Conservation (phyloP, 2,329 filamentous ascomycete genomes). For the Trichoderma polysporum region DNA sequence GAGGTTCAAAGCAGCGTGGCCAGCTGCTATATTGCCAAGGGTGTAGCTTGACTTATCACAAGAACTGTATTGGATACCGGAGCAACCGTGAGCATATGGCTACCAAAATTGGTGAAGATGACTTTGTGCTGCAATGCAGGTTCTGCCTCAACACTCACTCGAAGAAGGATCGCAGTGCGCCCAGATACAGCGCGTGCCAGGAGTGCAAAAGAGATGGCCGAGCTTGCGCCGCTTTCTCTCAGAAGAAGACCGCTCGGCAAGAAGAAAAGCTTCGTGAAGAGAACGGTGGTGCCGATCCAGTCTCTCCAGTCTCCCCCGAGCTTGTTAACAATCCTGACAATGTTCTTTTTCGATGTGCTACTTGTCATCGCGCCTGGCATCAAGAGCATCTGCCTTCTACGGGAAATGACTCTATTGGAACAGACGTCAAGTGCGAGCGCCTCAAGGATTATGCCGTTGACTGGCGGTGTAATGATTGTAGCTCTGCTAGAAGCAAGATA, state of each 20-base stretch:
- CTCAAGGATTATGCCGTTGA: constrained; percentile 70
- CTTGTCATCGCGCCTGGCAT: constrained; percentile 79
- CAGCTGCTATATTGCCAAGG: constrained; percentile 85
- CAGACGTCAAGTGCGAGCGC: constrained; percentile 47
- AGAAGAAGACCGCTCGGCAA: constrained; percentile 69
- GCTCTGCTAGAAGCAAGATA: constrained; percentile 63
- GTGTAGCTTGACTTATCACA: constrained; percentile 82
- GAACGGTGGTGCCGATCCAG: constrained; percentile 76
- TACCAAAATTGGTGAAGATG: constrained; percentile 74
- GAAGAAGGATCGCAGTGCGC: constrained; percentile 68
- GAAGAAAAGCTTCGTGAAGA: constrained; percentile 81
- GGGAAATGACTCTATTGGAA: constrained; percentile 34
- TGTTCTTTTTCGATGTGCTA: constrained; percentile 78
- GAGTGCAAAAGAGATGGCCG: constrained; percentile 63
- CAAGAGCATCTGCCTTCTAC: constrained; percentile 72
- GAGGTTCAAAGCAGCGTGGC: constrained; percentile 49
- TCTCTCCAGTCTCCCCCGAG: constrained; percentile 59
- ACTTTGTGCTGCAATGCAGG: constrained; percentile 87
- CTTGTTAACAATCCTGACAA: constrained; percentile 74
- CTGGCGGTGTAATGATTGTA: constrained; percentile 82
- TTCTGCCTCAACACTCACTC: constrained; percentile 71
- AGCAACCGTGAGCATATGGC: constrained; percentile 78
- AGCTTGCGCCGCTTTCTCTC: constrained; percentile 73
- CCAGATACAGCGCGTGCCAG: constrained; percentile 70
- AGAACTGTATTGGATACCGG: constrained; percentile 74